Base-by-base conservation (phyloP, 73 alveolate genomes). In the Uronychia binucleata region DNA sequence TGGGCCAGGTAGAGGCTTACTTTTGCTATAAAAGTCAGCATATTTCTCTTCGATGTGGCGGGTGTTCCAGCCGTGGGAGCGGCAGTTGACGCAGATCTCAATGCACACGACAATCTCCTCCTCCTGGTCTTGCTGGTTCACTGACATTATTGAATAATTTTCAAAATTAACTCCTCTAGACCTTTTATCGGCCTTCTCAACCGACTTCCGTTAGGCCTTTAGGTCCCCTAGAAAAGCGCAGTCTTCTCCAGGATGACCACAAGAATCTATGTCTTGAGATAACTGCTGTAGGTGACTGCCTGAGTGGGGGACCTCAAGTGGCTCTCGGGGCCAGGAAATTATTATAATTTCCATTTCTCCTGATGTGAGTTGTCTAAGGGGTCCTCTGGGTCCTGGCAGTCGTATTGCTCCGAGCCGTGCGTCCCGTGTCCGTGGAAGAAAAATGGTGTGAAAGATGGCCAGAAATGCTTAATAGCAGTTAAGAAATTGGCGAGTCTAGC, bases 41-140 rank as follows among this genome's bases (percentile, higher is more conserved):
- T 88, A 88, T 34, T 84, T 88, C 58, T 28, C 85, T 77, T 88
- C 94, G 32, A 79, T 89, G 33, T 88, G 94, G 33, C 94, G 84
- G 25, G 94, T 88, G 86, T 88, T 88, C 94, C 94, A 88, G 78
- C 78, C 74, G 79, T 88, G 94, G 1, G 78, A 33, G 81, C 91
- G 83, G 59, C 94, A 88, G 81, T 88, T 80, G 86, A 79, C 87
- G 76, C 94, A 88, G n/a, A 57, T 74, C 57, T 88, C 94, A n/a
- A 88, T 77, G 31, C 85, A 78, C 5, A 78, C 28, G 26, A 67
- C 78, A 26, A 26, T 25, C 30, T 67, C 32, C 5, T 67, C 78
- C 26, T 67, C 78, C 19, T 5, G 67, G n/a, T 46, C 67, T 5
- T 46, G 5, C 67, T 46, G 19, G 67, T 46, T 46, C n/a, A n/a